Evolutionary conservation across 2,329 filamentous ascomycete genomes (phyloP).

Genomic region (Phoma herbarum): DNA sequence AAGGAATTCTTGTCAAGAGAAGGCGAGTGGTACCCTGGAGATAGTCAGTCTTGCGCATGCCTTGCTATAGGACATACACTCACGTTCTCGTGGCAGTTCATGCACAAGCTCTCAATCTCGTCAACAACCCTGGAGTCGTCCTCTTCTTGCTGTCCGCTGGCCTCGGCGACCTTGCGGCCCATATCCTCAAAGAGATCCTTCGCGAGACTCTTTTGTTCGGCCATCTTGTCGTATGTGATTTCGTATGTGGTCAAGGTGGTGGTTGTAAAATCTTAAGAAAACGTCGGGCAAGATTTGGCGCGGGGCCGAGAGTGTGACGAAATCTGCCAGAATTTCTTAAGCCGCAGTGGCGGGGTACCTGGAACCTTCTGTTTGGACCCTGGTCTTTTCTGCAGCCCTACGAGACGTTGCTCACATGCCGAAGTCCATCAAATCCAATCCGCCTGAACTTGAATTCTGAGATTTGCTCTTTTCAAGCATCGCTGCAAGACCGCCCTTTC

Average conservation of each 20-base stretch:
- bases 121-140: conserved; percentile 60
- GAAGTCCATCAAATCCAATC: conserved; percentile 64
- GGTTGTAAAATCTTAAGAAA: conserved; percentile 7
- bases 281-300: conserved; percentile 13
- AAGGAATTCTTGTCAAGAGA: conserved; percentile 90
- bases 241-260: conserved; percentile 5
- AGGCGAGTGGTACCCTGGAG: conserved; percentile 82
- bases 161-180: conserved; percentile 58
- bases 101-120: conserved; percentile 63
- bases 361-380: conserved; percentile 27
- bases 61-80: conserved; percentile 15
- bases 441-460: conserved; percentile 45
- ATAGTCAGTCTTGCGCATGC: conserved; percentile 24
- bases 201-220: conserved; percentile 51
- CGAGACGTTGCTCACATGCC: conserved; percentile 53
- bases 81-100: conserved; percentile 63
- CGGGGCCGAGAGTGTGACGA: conserved; percentile 30
- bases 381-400: conserved; percentile 40
- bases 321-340: conserved; percentile 28
- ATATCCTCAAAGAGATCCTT: conserved; percentile 63
- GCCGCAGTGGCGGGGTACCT: conserved; percentile 14
- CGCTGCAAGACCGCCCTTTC: conserved; percentile 64
- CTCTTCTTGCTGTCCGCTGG: conserved; percentile 45
- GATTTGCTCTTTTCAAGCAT: conserved; percentile 59
- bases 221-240: conserved; percentile 35